Base-by-base conservation (phyloP, 306 rosid genomes). In the Fragaria iinumae region DNA sequence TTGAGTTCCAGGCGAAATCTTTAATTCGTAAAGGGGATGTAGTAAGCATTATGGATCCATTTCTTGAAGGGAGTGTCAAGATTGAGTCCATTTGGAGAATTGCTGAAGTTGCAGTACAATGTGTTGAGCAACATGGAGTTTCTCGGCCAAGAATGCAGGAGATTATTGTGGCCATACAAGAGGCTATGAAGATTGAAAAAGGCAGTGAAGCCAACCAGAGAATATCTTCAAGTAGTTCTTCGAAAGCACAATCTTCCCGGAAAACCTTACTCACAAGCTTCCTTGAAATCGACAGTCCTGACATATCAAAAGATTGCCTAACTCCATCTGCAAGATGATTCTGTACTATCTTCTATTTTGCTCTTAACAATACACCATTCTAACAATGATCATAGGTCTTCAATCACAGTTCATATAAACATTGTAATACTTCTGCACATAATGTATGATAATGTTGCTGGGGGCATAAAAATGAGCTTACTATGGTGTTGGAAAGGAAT, bases 91-190 rank as follows among this genome's bases (percentile, higher is more conserved):
- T 89, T 7, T 95, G 99, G 97, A 92, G 97, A 77, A 80, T 95
- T 23, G 97, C 97, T 17, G 97, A 92, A 86, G 88, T 89, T 34
- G 97, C 91, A 18, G 81, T 95, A 69, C 99, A 92, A 64, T 90
- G 99, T 80, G 93, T 95, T 50, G 91, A 95, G 62, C 93, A 89
- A 69, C 93, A 88, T 47, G 97, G 96, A 52, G 91, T 79, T 43
- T 85, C 87, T 8, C 88, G 98, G 86, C 98, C 98, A 25, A 92
- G 97, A 79, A 95, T 92, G 99, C 99, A 95, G 85, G 97, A 95
- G 79, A 90, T 92, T 49, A 92, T 95, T 43, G 57, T 90, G 82
- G 97, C 97, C 2, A 89, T 95, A 60, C 97, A 92, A 80, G 99
- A 95, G 67, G 97, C 99, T 53, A 62, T 80, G 17, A 95, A 82